Base-by-base conservation (phyloP, 2,329 filamentous ascomycete species). In the Dactylellina drechsleri region DNA sequence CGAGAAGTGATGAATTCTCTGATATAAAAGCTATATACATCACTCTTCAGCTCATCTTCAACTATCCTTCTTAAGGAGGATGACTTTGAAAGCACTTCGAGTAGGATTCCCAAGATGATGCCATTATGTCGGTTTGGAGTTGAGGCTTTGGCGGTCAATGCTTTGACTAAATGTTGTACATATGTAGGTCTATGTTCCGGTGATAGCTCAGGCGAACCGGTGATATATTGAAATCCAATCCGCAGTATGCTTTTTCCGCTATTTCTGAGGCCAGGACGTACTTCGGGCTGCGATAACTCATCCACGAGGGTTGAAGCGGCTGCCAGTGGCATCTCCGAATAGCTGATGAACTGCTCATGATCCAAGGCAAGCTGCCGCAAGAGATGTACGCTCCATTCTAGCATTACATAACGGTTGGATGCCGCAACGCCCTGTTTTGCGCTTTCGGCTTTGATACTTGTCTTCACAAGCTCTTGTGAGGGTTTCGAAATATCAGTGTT, bases 1-100 rank as follows among this genome's bases (percentile, higher is more conserved):
- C 91, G 89, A 12, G 94, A 97, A 28, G 91, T 90, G 76, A 97
- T 84, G 54, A 98, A 87, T 79, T 97, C 93, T 78, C 95, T 89
- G 13, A 87, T 86, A 81, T 96, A 98, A 81, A 94, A 99, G 5
- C 89, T 84, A 81, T 92, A 90, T 81, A 93, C 92, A 59, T 90
- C 86, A 50, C 87, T 83, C 83, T 93, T 96, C 72, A 87, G 85
- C 31, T 67, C 70, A 52, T 83, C 83, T 68, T 88, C 86, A 57
- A 98, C 81, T 31, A 88, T 82, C 4, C 87, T 82, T 79, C 88
- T 90, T 57, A 88, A 85, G 74, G 86, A 82, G 2, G 87, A 83
- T 64, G 93, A 86, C 64, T 93, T 90, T 47, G 90, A 88, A 80
- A 90, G 92, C 7, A 97, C 93, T 4, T 93, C 94, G 52, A 93